Conservation (phyloP, 2,329 filamentous ascomycete species). For the Zymoseptoria tritici region DNA sequence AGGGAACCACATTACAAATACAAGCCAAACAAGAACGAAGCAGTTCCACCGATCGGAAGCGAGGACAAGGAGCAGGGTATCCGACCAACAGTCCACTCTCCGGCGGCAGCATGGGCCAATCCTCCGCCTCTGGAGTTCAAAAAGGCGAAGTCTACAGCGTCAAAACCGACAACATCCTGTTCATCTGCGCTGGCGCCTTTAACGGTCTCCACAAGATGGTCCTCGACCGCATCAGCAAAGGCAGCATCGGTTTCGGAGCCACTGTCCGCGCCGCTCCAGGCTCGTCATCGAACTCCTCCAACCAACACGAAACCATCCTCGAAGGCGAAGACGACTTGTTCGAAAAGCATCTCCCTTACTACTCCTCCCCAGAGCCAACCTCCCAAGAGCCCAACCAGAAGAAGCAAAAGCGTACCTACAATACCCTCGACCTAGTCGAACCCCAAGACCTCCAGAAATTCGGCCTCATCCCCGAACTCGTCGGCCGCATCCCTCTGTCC, state of each 20-base stretch:
- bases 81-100: constrained; percentile 33
- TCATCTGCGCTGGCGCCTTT: constrained; percentile 94
- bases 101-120: constrained; percentile 27
- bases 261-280: constrained; percentile 52
- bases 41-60: constrained; percentile 24
- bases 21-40: constrained; percentile 71
- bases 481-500: constrained; percentile 88
- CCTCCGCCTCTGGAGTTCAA: constrained; percentile 22
- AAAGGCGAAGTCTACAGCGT: constrained; percentile 62
- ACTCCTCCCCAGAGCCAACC: constrained; percentile 28
- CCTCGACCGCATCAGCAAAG: constrained; percentile 75
- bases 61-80: constrained; percentile 17
- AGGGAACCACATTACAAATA: constrained; percentile 87
- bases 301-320: constrained; percentile 51
- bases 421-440: constrained; percentile 59
- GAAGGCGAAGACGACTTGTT: constrained; percentile 51
- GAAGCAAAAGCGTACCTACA: constrained; percentile 58
- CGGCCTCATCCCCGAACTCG: constrained; percentile 85
- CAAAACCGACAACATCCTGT: constrained; percentile 92
- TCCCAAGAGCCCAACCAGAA: constrained; percentile 29
- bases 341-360: constrained; percentile 42
- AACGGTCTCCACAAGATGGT: constrained; percentile 84
- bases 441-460: constrained; percentile 62
- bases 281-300: constrained; percentile 23
- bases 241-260: constrained; percentile 85